These are phyloP conservation scores for Diplodia mutila DNA, from an alignment of 2,329 filamentous ascomycete genomes.

Conservation along the genomic window DNA sequence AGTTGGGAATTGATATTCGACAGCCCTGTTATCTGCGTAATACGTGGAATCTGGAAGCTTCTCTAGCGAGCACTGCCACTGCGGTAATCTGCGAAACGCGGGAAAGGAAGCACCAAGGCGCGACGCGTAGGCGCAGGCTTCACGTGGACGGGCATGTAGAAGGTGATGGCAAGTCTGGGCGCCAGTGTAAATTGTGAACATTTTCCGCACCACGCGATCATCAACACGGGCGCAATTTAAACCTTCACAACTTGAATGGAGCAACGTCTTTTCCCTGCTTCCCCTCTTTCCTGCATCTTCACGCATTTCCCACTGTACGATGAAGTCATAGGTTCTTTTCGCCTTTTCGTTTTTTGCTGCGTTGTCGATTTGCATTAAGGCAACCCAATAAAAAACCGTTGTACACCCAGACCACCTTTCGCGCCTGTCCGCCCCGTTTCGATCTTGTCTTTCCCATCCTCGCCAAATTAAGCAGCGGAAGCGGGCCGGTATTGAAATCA, in stretches of 20 bases:
- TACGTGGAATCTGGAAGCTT: neutral
- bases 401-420: neutral
- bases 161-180: neutral
- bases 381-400: constrained; percentile 8
- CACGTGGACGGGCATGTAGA: neutral
- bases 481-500: constrained; percentile 4
- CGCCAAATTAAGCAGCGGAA: constrained; percentile 1
- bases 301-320: neutral
- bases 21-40: neutral
- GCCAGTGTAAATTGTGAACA: neutral
- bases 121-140: neutral
- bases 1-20: neutral
- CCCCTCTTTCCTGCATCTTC: neutral
- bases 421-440: neutral
- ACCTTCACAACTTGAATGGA: neutral
- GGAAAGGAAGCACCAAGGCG: neutral
- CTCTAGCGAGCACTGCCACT: neutral
- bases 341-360: neutral
- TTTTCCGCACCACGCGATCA: neutral
- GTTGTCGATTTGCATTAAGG: constrained; percentile 8
- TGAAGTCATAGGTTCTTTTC: neutral
- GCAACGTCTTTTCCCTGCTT: neutral
- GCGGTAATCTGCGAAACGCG: neutral
- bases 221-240: neutral
- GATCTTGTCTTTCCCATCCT: neutral